Evolutionary conservation across 106 monocot species (phyloP), one percentile per base, ranked within the genome.

Genomic region (Xerophyta viscosa): DNA sequence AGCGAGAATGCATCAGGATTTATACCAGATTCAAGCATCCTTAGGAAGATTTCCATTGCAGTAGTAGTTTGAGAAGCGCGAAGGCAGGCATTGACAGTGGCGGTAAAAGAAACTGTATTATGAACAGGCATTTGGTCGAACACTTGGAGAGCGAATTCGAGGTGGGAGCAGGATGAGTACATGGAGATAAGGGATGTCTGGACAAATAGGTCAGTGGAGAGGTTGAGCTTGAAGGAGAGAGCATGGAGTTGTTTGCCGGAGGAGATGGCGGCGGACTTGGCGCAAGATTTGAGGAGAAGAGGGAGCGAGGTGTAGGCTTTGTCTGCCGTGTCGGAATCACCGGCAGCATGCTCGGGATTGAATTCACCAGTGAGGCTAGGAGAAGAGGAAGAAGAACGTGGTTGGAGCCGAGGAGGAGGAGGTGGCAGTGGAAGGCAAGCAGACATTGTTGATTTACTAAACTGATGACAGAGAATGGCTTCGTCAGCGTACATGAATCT

Each of bases 241-340:
- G 65, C 70, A 46, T 76, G 70, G 53, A 60, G 52, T 33, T 71
- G 65, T 15, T 33, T 20, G 37, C 53, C 58, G 3, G 45, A 27
- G 41, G 54, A 63, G 37, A 75, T 43, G 31, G 56, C 28, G 55
- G 48, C 22, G 41, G 54, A 56, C 10, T 28, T 48, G 46, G 62
- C 45, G 62, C 75, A 75, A n/a, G 47, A 24, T 31, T 56, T 62
- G 55, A 75, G 26, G 33, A 75, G 75, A 39, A 48, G 57, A 12
- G 70, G 70, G 8, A 76, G 70, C 27, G 63, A 57, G 31, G 65
- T 43, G 27, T 28, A 24, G 60, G 36, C 12, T 21, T 6, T n/a
- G n/a, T n/a, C n/a, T n/a, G n/a, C n/a, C n/a, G n/a, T n/a, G n/a
- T n/a, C n/a, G n/a, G n/a, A n/a, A n/a, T n/a, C n/a, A n/a, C n/a